Evolutionary conservation across 352 stramenopile genomes (phyloP).

Genomic region (Phytopythium montanum): DNA sequence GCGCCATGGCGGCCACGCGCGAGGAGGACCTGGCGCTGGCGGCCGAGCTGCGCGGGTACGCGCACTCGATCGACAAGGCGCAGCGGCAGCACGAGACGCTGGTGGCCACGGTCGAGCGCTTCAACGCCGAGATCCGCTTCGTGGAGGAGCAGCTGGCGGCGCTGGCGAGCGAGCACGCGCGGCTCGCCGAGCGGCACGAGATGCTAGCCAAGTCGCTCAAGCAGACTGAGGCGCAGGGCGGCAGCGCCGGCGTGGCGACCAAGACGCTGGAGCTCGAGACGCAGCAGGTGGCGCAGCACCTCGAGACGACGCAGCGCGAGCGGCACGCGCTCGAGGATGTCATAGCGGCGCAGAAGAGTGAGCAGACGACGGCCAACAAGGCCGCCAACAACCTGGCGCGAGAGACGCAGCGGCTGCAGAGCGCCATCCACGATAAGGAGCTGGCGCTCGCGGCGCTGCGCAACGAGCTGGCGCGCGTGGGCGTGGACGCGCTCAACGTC

Average conservation of each 20-base stretch:
- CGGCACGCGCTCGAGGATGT: constrained; percentile 86
- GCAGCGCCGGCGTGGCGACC: constrained; percentile 47
- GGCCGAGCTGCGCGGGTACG: constrained; percentile 87
- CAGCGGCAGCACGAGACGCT: constrained; percentile 84
- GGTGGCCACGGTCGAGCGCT: constrained; percentile 77
- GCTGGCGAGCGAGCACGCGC: constrained; percentile 63
- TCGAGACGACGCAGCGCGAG: constrained; percentile 87
- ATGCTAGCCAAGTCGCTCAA: constrained; percentile 87
- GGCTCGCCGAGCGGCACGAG: constrained; percentile 76
- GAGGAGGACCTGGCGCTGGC: constrained; percentile 83
- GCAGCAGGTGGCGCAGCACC: constrained; percentile 54
- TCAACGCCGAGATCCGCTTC: constrained; percentile 78
- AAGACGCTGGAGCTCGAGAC: constrained; percentile 79
- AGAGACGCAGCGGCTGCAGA: constrained; percentile 68
- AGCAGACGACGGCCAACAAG: constrained; percentile 89
- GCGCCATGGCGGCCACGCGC: constrained; percentile 69
- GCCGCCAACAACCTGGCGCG: constrained; percentile 89
- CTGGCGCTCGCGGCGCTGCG: constrained; percentile 82
- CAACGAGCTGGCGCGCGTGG: constrained; percentile 92
- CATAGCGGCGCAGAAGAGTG: constrained; percentile 78
- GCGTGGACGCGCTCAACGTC: constrained; percentile 92
- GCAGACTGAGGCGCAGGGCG: constrained; percentile 83
- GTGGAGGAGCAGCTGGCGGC: constrained; percentile 63
- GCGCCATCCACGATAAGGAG: constrained; percentile 85
- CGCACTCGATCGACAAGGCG: constrained; percentile 78